Evolutionary conservation across 768 basidiomycete species (phyloP), one percentile per base, ranked within the genome.

Genomic region (Boletus speciosus): DNA sequence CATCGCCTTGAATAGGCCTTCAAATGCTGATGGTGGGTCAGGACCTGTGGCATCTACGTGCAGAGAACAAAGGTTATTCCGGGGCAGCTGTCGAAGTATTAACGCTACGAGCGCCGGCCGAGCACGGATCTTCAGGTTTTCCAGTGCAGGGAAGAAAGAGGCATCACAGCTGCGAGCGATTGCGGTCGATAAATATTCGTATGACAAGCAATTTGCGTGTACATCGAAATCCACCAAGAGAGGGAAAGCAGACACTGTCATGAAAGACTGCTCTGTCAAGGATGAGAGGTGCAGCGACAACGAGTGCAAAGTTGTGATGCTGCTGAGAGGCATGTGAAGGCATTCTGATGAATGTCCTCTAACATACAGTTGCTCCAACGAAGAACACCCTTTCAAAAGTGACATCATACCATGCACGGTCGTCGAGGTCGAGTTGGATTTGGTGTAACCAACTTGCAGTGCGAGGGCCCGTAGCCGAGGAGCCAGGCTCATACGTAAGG

Each of bases 271-370:
- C 15, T 54, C 64, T 21, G 70, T 69, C 49, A 81, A 61, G 12
- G 75, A 72, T 21, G 77, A 76, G 23, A 73, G 64, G 23, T 73
- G 72, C 34, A 81, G 68, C 14, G 73, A 74, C 27, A 80, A 64
- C 6, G 65, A 67, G 35, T 65, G 65, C 9, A 81, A 61, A 4
- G 64, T 61, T 11, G 60, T 56, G 63, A 78, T 64, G 8, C 56
- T 52, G 19, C 73, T 60, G 40, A 80, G 67, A 32, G 63, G 62
- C 7, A 49, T 36, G 43, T 74, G 71, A 23, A 65, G 60, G 39
- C 59, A 65, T 48, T 47, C 49, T 6, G 75, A 54, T 11, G 64
- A 62, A 42, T 63, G 44, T 5, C 80, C 78, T 42, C 79, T 75
- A 14, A 81, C 60, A 29, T 64, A 70, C 6, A 81, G 50, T 32